Evolutionary conservation across 345 rosid species (phyloP).

Genomic region (Schrenkiella parvula): DNA sequence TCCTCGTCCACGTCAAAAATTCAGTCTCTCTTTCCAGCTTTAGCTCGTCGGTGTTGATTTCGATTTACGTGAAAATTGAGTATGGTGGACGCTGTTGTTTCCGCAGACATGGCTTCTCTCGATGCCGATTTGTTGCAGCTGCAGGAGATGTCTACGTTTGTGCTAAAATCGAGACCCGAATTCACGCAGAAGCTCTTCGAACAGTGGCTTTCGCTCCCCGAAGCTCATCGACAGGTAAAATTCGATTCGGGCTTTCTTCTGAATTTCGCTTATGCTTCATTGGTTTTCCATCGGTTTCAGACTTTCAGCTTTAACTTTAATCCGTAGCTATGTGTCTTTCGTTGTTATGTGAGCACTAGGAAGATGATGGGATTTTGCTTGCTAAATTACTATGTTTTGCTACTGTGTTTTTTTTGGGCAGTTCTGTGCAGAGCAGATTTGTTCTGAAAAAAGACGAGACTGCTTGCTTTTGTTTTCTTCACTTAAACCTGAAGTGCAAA

Average conservation of each 20-base stretch:
- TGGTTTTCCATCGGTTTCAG: background rate
- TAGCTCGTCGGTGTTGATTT: slow-evolving; percentile 29
- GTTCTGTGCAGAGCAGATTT: background rate
- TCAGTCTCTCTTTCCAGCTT: background rate
- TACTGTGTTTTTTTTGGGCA: background rate
- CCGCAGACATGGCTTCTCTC: slow-evolving; percentile 57
- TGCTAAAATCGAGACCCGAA: slow-evolving; percentile 66
- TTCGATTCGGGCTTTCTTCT: background rate
- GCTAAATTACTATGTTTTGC: background rate
- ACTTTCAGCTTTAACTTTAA: background rate
- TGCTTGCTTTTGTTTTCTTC: background rate
- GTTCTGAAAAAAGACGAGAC: background rate
- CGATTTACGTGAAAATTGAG: slow-evolving; percentile 26
- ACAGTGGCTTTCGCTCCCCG: slow-evolving; percentile 94
- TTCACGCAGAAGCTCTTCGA: slow-evolving; percentile 77
- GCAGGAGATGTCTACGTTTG: slow-evolving; percentile 69
- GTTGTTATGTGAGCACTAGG: background rate
- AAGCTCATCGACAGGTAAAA: slow-evolving; percentile 71
- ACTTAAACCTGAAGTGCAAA: background rate
- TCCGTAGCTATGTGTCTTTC: background rate
- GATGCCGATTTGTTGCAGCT: slow-evolving; percentile 87
- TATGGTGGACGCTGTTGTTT: slow-evolving; percentile 39
- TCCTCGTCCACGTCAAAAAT: background rate
- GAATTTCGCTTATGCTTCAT: background rate
- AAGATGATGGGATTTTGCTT: background rate